These are phyloP conservation scores for Eustoma russellianum DNA, from an alignment of 257 asterid species.

Conservation along the genomic window DNA sequence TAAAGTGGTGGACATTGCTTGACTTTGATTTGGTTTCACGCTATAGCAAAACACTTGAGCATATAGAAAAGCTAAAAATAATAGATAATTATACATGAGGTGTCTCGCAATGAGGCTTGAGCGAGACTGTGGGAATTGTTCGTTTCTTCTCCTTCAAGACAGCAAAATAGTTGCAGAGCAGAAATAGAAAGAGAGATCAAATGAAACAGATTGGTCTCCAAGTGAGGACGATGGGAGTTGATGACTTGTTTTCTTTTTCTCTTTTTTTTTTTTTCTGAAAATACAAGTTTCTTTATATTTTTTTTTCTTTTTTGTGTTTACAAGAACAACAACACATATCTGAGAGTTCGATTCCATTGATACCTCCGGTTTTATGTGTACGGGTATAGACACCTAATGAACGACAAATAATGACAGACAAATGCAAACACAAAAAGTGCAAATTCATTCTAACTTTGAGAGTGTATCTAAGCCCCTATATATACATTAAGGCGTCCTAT, in stretches of 20 bases:
- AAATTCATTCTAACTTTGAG: no score
- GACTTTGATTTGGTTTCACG: slow-evolving; percentile 20
- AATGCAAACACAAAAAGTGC: no score
- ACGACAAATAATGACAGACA: no score
- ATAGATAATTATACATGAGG: slow-evolving; percentile 6
- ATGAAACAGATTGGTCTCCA: slow-evolving; percentile 17
- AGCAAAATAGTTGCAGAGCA: slow-evolving; percentile 36
- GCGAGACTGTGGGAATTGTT: slow-evolving; percentile 18
- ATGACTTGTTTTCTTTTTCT: no score
- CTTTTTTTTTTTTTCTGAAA: neutral
- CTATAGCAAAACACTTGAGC: slow-evolving; percentile 36
- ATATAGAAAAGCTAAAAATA: slow-evolving; percentile 16
- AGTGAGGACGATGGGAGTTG: slow-evolving; percentile 10
- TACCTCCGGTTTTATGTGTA: no score
- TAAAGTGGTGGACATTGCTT: slow-evolving; percentile 34
- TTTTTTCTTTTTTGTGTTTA: no score
- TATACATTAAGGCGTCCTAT: no score
- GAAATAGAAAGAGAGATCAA: slow-evolving; percentile 16
- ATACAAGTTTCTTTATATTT: no score
- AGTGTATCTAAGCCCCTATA: no score
- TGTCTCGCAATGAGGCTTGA: slow-evolving; percentile 10
- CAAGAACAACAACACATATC: no score
- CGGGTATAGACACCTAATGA: no score
- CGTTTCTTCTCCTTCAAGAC: slow-evolving; percentile 49
- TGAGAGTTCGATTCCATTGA: no score